These are phyloP conservation scores for Candida nonsorbophila DNA, from an alignment of 805 yeast genomes.

Conservation along the genomic window DNA sequence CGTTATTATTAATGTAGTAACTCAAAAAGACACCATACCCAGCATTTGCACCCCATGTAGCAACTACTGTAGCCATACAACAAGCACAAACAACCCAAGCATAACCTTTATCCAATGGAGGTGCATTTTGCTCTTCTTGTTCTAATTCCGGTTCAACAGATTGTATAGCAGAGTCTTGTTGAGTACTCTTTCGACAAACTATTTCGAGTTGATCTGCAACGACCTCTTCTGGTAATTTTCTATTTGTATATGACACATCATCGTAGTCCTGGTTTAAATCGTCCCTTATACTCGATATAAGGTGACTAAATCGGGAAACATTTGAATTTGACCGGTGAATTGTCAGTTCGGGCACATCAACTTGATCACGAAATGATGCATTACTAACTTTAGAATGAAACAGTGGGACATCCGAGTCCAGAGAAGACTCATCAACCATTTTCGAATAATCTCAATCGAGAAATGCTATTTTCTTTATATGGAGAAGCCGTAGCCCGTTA, in stretches of 20 bases:
- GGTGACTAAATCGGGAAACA: no score
- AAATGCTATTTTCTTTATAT: no score
- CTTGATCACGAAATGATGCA: no score
- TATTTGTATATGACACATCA: slow-evolving; percentile 7
- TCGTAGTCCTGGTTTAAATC: slow-evolving; percentile 14
- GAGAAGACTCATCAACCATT: no score
- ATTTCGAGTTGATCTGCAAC: slow-evolving; percentile 14
- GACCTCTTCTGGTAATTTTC: slow-evolving; percentile 10
- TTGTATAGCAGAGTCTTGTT: neutral
- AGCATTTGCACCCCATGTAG: slow-evolving; percentile 57
- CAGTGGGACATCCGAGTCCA: no score
- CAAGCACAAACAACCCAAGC: slow-evolving; percentile 52
- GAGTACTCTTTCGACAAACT: slow-evolving; percentile 7
- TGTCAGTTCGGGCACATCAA: no score
- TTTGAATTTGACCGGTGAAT: no score
- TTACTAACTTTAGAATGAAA: no score
- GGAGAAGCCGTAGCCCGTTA: no score
- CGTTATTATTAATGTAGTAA: slow-evolving; percentile 34
- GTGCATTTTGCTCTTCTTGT: slow-evolving; percentile 1
- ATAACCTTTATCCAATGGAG: slow-evolving; percentile 41
- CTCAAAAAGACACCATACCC: slow-evolving; percentile 55
- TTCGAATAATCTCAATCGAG: no score
- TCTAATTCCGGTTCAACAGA: neutral
- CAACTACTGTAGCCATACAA: slow-evolving; percentile 37
- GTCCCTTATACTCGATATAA: slow-evolving; percentile 14